Evolutionary conservation across 2,329 filamentous ascomycete species (phyloP), one percentile per base, ranked within the genome.

Genomic region (Colletotrichum paranaense): DNA sequence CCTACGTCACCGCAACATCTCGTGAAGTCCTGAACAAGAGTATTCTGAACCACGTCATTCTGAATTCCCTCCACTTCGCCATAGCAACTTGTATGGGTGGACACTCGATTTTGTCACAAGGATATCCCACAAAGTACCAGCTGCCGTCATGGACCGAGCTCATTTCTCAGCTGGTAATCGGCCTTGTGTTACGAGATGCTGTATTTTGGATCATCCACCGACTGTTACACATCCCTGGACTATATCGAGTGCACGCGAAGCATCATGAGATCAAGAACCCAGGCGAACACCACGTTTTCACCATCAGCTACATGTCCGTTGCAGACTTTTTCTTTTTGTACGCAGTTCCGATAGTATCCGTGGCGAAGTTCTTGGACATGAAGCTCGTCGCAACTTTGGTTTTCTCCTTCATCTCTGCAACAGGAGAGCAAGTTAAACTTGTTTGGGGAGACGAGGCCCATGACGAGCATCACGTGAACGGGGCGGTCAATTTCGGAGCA

Each of bases 241-340:
- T 65, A 7, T 65, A 65, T 28, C n/a, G n/a, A 16, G 49, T 65
- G 49, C 62, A 65, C 62, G 62, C 62, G 8, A 65, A 65, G 30
- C 62, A 65, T 9, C 62, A 65, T 28, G 62, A 65, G 62, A 65
- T 65, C 62, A 32, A 35, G 22, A 16, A 65, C 28, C 62, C 62
- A 2, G 49, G 28, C 49, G 32, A 55, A 16, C 62, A 65, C 30
- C 62, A 65, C 49, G 1, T 65, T 3, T 32, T 55, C 3, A 65
- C 62, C 62, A 65, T 65, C 62, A 65, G 62, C 49, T 65, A 65
- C 49, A 65, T 65, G 62, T 65, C 62, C 3, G 49, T 38, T n/a
- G 30, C 22, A 14, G 62, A 65, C 16, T 65, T 65, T n/a, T 55
- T 65, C 46, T 28, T 56, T 4, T 30, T 65, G 30, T 65, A 65